Base-by-base conservation (phyloP, 2,329 filamentous ascomycete genomes). In the Cladophialophora exuberans region DNA sequence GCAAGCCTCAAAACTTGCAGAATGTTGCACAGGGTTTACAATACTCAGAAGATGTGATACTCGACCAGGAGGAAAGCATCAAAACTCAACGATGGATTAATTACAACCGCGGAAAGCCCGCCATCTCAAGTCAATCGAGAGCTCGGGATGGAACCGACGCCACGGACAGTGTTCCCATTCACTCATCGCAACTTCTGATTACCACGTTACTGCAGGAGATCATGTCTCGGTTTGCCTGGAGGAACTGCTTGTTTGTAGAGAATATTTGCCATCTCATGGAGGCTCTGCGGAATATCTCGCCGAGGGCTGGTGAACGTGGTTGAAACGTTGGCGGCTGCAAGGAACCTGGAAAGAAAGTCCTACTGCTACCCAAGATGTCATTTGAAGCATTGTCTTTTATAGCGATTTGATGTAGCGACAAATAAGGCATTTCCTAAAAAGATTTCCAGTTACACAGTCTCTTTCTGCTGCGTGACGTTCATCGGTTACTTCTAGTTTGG, bases 31-130 rank as follows among this genome's bases (percentile, higher is more conserved):
- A 3, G 30, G 36, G 3, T 4, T 9, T 6, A 9, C 11, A 41
- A 17, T 41, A 10, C n/a, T 4, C 30, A 6, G 5, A 33, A 33
- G 30, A 33, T 33, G 43, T 47, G 11, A 17, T 47, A 22, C 10
- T 47, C 3, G 43, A 47, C 28, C 25, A 22, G n/a, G 43, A 47
- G 26, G 43, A 47, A 47, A 47, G 43, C 22, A 47, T 47, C 28
- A 4, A 47, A 25, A 17, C 43, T 18, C 43, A 47, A 26, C 3
- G 5, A 17, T 47, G 43, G 43, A 31, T 47, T 13, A 47, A 17
- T 25, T 17, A n/a, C 28, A 33, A 30, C 13, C 43, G 22, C n/a
- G 43, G 43, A 18, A 25, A 9, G 23, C 43, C 43, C 4, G 23
- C 20, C 15, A 47, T 47, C 43, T 47, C 23, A 31, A 3, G 25